These are phyloP conservation scores for Backusella tarrabulga DNA, from an alignment of 192 early-diverging fungal genomes.

Conservation along the genomic window DNA sequence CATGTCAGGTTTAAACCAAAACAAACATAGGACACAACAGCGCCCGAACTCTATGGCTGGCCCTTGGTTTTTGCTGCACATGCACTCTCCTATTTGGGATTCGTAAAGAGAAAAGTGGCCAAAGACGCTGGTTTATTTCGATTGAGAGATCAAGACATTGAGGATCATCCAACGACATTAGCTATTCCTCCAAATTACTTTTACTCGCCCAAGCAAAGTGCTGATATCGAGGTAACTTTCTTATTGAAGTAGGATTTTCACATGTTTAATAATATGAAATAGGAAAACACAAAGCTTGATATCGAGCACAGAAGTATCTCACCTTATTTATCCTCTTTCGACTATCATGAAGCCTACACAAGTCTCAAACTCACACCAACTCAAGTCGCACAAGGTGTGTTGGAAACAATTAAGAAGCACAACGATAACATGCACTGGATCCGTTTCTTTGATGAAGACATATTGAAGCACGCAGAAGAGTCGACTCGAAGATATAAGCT, in stretches of 20 bases:
- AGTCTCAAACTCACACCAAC: conserved; percentile 31
- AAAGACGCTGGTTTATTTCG: conserved; percentile 29
- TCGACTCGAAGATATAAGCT: conserved; percentile 55
- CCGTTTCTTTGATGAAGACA: conserved; percentile 28
- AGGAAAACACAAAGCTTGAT: neutral
- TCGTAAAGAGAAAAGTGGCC: conserved; percentile 24
- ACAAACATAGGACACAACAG: neutral
- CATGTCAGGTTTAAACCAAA: neutral
- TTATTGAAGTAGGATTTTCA: neutral
- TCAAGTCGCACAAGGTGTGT: conserved; percentile 35
- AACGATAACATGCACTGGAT: conserved; percentile 23
- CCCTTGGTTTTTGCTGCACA: conserved; percentile 31
- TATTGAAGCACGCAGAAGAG: conserved; percentile 49
- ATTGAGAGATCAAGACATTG: conserved; percentile 26
- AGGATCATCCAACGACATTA: conserved; percentile 33
- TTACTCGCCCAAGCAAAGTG: conserved; percentile 7
- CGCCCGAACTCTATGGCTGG: conserved; percentile 39
- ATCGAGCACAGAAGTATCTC: conserved; percentile 10
- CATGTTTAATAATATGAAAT: neutral
- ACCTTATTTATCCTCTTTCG: conserved; percentile 37
- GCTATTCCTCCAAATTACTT: conserved; percentile 33
- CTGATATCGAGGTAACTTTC: neutral
- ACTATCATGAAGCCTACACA: conserved; percentile 46
- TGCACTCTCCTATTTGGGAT: conserved; percentile 33
- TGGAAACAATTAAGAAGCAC: conserved; percentile 20